phyloP scores from a whole-genome alignment of 352 stramenopile species.

The Phytophthora palmivora region DNA sequence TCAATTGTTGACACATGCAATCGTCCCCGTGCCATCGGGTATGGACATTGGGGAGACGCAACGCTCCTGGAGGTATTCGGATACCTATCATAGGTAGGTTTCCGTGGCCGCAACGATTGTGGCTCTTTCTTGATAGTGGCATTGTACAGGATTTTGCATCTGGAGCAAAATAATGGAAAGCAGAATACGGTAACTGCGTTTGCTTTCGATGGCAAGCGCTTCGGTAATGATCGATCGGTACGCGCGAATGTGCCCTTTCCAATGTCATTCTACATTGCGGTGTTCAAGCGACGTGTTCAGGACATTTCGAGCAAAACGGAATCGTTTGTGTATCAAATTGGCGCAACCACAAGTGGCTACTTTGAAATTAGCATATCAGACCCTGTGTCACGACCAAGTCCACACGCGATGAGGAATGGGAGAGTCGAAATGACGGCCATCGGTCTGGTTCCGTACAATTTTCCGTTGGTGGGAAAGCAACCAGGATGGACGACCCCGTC shows the following conservation, averaged over 20 bases:
- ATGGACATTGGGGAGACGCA: slow-evolving; percentile 60
- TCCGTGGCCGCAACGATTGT: not conserved
- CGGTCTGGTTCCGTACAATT: slow-evolving; percentile 54
- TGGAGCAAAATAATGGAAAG: slow-evolving; percentile 11
- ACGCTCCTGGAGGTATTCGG: slow-evolving; percentile 35
- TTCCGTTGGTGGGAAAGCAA: slow-evolving; percentile 68
- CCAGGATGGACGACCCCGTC: slow-evolving; percentile 72
- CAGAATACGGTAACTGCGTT: slow-evolving; percentile 36
- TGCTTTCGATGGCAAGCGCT: slow-evolving; percentile 47
- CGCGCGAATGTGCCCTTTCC: slow-evolving; percentile 74
- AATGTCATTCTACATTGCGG: slow-evolving; percentile 55
- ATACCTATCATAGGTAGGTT: slow-evolving; percentile 51
- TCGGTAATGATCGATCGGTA: slow-evolving; percentile 73
- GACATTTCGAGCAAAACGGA: slow-evolving; percentile 8
- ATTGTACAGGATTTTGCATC: slow-evolving; percentile 18
- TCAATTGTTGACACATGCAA: slow-evolving; percentile 66
- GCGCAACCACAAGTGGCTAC: slow-evolving; percentile 65
- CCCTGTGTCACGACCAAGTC: slow-evolving; percentile 20
- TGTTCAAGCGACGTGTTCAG: slow-evolving; percentile 45
- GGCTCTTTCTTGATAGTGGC: not conserved
- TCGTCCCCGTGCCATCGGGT: slow-evolving; percentile 61
- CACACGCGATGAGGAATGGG: slow-evolving; percentile 19
- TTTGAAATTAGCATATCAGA: slow-evolving; percentile 75
- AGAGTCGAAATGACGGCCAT: slow-evolving; percentile 64
- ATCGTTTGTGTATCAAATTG: slow-evolving; percentile 49